Conservation (phyloP, 371 early-diverging fungal genomes). For the Mortierella sp. region DNA sequence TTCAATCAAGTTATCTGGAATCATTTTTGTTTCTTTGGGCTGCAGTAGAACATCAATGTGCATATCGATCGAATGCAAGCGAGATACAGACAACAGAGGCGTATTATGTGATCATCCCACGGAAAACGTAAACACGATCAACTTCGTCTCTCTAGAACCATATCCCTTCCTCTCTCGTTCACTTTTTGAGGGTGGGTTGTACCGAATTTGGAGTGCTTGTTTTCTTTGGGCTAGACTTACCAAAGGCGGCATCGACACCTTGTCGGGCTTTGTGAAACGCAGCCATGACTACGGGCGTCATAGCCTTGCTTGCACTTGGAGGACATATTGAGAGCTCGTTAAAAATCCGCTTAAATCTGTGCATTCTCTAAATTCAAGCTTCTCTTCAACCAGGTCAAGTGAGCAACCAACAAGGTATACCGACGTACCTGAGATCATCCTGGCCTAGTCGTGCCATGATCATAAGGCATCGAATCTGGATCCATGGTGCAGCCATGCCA, state of each 20-base stretch:
- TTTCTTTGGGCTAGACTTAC: slow-evolving; percentile 21
- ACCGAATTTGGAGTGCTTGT: neutral
- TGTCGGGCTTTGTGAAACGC: slow-evolving; percentile 45
- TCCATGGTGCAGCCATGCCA: slow-evolving; percentile 51
- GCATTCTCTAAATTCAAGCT: neutral
- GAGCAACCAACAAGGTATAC: neutral
- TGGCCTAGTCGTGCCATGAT: slow-evolving; percentile 48
- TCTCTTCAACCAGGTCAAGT: neutral
- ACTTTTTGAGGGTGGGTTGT: too few relatives aligned
- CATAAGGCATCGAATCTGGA: slow-evolving; percentile 50
- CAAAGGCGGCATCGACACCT: slow-evolving; percentile 53
- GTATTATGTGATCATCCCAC: slow-evolving; percentile 18
- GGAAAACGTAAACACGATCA: neutral
- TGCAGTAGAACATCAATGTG: slow-evolving; percentile 10
- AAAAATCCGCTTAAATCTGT: neutral
- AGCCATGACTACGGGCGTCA: slow-evolving; percentile 46
- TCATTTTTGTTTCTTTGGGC: neutral
- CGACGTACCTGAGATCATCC: slow-evolving; percentile 40
- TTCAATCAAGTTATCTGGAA: neutral
- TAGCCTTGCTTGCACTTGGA: slow-evolving; percentile 48
- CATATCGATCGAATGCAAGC: neutral
- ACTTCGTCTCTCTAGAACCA: neutral
- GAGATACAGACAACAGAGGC: slow-evolving; percentile 2
- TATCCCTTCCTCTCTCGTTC: too few relatives aligned
- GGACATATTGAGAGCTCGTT: slow-evolving; percentile 5